Base-by-base conservation (phyloP, 192 early-diverging fungal species). In the Phlyctochytrium planicorne region DNA sequence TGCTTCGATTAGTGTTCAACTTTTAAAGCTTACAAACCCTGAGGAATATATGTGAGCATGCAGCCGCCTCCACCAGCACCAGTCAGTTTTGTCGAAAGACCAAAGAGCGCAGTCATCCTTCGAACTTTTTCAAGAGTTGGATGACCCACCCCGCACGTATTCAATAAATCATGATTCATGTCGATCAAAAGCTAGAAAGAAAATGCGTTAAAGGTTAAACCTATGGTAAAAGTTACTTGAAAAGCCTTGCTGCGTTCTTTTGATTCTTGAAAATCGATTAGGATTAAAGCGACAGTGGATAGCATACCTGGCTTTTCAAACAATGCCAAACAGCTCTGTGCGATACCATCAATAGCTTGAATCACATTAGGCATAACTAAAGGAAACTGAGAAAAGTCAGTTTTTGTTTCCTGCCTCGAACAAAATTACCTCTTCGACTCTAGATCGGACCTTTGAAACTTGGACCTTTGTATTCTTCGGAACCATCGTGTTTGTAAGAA, bases 11-110 rank as follows among this genome's bases (percentile, higher is more conserved):
- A 62, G 25, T 2, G 23, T 4, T 17, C 25, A 60, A 0, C 30
- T 6, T 30, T 52, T 47, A 52, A 30, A 30, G 20, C 30, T 12
- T 24, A 52, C 35, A 10, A 0, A 59, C 29, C 10, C n/a, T 34
- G 24, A 59, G 30, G 32, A 59, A 0, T 30, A 12, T 10, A 76
- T 0, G 92, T 93, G 55, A 99, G 69, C 24, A 91, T 91, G 74
- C 97, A 99, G 14, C 97, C 97, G 61, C 97, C 97, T 40, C 97
- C 97, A 30, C 97, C 96, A 29, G 94, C 94, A 32, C 97, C 97
- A 2, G 97, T 99, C 32, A 99, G 76, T 77, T 99, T 99, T 23
- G 93, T 84, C 32, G 82, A 80, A 67, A 97, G 74, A 0, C 80
- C 83, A 37, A 82, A 71, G n/a, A 67, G 30, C 0, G 76, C 72